phyloP scores from a whole-genome alignment of 2,329 filamentous ascomycete genomes.

The Fusarium sp. region DNA sequence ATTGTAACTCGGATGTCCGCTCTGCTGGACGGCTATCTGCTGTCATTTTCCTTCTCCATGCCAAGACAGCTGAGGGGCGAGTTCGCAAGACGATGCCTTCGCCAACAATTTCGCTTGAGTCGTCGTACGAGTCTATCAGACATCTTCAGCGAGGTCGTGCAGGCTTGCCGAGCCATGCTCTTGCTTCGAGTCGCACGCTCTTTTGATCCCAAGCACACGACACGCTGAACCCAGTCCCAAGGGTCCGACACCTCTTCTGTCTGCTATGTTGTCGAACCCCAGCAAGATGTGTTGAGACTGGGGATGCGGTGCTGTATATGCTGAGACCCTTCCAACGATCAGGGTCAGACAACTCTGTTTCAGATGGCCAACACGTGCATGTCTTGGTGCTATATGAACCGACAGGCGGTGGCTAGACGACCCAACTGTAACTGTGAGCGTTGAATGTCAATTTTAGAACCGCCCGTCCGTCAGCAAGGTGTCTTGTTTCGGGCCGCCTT shows the following conservation, averaged over 20 bases:
- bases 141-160: slow-evolving; percentile 35
- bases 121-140: slow-evolving; percentile 37
- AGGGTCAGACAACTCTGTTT: slow-evolving; percentile 24
- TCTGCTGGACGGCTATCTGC: slow-evolving; percentile 1
- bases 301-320: slow-evolving; percentile 10
- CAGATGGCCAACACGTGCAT: slow-evolving; percentile 33
- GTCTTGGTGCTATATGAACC: slow-evolving; percentile 17
- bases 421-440: slow-evolving; percentile 13
- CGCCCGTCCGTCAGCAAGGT: neutral
- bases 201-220: slow-evolving; percentile 12
- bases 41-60: slow-evolving; percentile 5
- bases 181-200: slow-evolving; percentile 18
- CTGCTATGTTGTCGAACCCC: slow-evolving; percentile 11
- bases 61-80: slow-evolving; percentile 7
- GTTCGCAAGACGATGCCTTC: slow-evolving; percentile 18
- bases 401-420: neutral
- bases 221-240: slow-evolving; percentile 11
- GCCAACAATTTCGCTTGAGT: slow-evolving; percentile 43
- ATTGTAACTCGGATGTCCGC: slow-evolving; percentile 17
- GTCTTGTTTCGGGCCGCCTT: neutral
- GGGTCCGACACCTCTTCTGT: slow-evolving; percentile 5
- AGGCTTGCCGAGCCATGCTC: slow-evolving; percentile 27
- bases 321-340: slow-evolving; percentile 27
- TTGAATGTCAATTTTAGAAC: slow-evolving; percentile 8
- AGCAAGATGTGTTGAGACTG: slow-evolving; percentile 14